These are phyloP conservation scores for Sabuloglossum arenarium DNA, from an alignment of 495 filamentous ascomycete species.

Conservation along the genomic window DNA sequence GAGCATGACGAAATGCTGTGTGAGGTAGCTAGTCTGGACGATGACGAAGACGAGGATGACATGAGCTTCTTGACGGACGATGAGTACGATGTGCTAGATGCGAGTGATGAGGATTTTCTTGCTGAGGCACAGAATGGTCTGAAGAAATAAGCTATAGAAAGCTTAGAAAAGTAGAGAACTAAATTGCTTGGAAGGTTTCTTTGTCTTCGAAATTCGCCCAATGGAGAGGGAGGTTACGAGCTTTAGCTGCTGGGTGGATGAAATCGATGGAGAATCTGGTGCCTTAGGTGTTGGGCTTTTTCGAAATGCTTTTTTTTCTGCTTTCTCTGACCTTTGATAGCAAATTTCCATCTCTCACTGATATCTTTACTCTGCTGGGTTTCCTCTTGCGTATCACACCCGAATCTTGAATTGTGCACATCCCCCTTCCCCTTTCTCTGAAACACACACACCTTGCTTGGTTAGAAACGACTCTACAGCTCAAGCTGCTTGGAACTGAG, in stretches of 20 bases:
- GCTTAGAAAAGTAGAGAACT: not conserved
- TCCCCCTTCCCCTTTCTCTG: not conserved
- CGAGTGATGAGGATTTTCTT: constrained; percentile 74
- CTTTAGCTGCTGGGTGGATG: not conserved
- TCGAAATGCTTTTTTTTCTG: not conserved
- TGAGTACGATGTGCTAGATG: constrained; percentile 92
- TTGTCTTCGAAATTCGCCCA: not conserved
- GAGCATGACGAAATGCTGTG: constrained; percentile 33
- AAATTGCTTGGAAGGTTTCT: not conserved
- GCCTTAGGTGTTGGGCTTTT: not conserved
- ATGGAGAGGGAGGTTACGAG: not conserved
- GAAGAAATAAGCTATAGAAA: not conserved
- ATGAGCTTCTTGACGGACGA: constrained; percentile 77
- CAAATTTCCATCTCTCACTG: too few relatives aligned
- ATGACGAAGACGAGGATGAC: constrained; percentile 37
- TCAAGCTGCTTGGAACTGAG: not conserved
- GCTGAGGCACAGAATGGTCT: constrained; percentile 14
- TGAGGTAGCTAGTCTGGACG: constrained; percentile 39
- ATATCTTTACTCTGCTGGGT: not conserved
- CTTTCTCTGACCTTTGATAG: not conserved
- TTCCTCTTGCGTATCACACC: too few relatives aligned
- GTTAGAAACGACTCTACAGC: not conserved
- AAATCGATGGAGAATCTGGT: not conserved
- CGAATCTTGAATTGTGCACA: not conserved
- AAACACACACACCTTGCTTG: too few relatives aligned